These are phyloP conservation scores for Fusarium avenaceum DNA, from an alignment of 2,329 filamentous ascomycete species.

Conservation along the genomic window DNA sequence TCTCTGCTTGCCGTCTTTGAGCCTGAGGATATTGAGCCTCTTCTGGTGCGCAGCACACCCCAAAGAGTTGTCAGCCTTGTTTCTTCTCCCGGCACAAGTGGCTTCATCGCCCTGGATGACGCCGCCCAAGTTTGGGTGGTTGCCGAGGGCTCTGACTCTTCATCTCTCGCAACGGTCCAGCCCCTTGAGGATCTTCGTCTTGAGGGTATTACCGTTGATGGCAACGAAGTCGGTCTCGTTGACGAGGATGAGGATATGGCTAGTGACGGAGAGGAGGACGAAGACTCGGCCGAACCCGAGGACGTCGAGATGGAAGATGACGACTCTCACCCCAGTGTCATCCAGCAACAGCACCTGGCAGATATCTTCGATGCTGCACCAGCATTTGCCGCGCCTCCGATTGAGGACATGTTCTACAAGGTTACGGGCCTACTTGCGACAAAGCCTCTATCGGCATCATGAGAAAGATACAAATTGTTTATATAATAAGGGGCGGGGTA, in stretches of 20 bases:
- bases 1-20: conserved; percentile 77
- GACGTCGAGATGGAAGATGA: conserved; percentile 62
- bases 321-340: conserved; percentile 69
- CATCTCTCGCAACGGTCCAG: conserved; percentile 65
- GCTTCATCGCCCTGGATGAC: conserved; percentile 83
- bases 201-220: conserved; percentile 54
- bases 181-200: conserved; percentile 68
- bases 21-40: conserved; percentile 68
- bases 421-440: conserved; percentile 72
- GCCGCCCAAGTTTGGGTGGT: conserved; percentile 77
- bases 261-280: conserved; percentile 59
- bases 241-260: conserved; percentile 59
- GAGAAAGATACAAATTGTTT: conserved; percentile 32
- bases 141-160: conserved; percentile 69
- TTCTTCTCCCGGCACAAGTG: conserved; percentile 72
- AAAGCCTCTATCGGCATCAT: conserved; percentile 60
- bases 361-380: conserved; percentile 78
- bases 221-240: conserved; percentile 50
- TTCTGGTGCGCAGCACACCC: conserved; percentile 69
- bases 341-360: conserved; percentile 76
- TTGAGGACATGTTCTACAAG: conserved; percentile 82
- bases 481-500: conserved; percentile 26
- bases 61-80: conserved; percentile 76
- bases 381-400: conserved; percentile 76
- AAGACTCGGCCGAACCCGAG: conserved; percentile 57